Conservation (phyloP, 2,329 filamentous ascomycete genomes). For the Arthroderma sp. region DNA sequence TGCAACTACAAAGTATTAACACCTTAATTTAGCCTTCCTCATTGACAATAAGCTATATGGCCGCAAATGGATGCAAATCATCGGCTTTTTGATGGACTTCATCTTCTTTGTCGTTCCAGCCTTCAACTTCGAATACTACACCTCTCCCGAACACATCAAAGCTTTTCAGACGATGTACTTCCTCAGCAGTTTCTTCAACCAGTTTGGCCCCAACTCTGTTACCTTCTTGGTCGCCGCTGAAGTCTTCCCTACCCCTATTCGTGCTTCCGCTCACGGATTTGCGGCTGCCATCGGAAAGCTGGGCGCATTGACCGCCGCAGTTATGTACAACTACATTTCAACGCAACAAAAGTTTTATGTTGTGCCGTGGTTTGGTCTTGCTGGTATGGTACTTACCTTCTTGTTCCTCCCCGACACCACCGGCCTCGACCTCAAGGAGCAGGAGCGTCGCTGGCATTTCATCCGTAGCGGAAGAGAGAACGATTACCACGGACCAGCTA, state of each 20-base stretch:
- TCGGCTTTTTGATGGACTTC: constrained; percentile 88
- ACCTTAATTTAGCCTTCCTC: constrained; percentile 41
- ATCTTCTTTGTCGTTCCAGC: constrained; percentile 84
- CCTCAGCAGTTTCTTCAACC: constrained; percentile 95
- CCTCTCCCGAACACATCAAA: constrained; percentile 54
- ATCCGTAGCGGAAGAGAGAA: constrained; percentile 62
- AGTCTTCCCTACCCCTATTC: constrained; percentile 88
- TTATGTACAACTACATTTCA: constrained; percentile 91
- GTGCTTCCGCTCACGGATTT: constrained; percentile 86
- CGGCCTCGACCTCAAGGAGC: constrained; percentile 90
- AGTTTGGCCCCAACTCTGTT: constrained; percentile 91
- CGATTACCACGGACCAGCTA: constrained; percentile 86
- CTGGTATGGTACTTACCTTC: constrained; percentile 67
- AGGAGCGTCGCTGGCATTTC: constrained; percentile 85
- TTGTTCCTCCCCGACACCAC: constrained; percentile 94
- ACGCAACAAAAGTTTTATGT: constrained; percentile 76
- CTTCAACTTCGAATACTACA: constrained; percentile 80
- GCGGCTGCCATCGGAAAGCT: constrained; percentile 84
- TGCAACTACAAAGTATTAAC: neutral
- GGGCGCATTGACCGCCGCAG: constrained; percentile 71
- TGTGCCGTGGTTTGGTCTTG: constrained; percentile 89
- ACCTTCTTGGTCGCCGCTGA: constrained; percentile 94
- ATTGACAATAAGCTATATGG: constrained; percentile 97
- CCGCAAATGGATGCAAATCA: constrained; percentile 88
- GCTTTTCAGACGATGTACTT: constrained; percentile 99